phyloP scores from a whole-genome alignment of 2,329 filamentous ascomycete genomes.

The Trichoderma afroharzianum region DNA sequence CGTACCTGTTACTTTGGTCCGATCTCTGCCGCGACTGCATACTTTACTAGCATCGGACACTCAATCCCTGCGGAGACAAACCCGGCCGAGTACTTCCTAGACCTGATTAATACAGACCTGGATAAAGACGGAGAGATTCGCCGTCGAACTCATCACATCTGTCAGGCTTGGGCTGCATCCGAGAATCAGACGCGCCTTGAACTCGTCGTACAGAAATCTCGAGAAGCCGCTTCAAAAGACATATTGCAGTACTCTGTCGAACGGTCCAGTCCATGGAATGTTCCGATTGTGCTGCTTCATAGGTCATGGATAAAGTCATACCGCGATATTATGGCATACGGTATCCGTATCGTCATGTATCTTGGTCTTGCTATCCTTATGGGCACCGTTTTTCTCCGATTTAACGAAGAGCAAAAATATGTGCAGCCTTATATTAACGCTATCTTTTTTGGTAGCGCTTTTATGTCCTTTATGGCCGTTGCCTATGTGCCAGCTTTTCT shows the following conservation, averaged over 20 bases:
- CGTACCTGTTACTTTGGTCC: slow-evolving; percentile 70
- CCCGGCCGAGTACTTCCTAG: slow-evolving; percentile 75
- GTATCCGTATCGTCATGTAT: slow-evolving; percentile 81
- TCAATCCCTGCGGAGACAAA: slow-evolving; percentile 68
- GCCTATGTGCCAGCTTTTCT: slow-evolving; percentile 76
- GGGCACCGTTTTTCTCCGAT: slow-evolving; percentile 80
- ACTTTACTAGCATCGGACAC: slow-evolving; percentile 60
- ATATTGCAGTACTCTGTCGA: slow-evolving; percentile 16
- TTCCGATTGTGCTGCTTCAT: slow-evolving; percentile 66
- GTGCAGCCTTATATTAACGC: slow-evolving; percentile 82
- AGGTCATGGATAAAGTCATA: slow-evolving; percentile 80
- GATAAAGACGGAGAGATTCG: slow-evolving; percentile 43
- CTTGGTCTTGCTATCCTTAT: slow-evolving; percentile 72
- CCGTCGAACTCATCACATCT: slow-evolving; percentile 26
- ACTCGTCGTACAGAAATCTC: slow-evolving; percentile 23
- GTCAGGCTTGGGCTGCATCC: slow-evolving; percentile 27
- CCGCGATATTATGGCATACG: slow-evolving; percentile 79
- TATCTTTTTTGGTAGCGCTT: slow-evolving; percentile 71
- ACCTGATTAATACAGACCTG: slow-evolving; percentile 70
- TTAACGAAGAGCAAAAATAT: slow-evolving; percentile 63
- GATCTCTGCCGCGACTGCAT: slow-evolving; percentile 50
- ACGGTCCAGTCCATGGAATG: slow-evolving; percentile 43
- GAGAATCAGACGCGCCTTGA: slow-evolving; percentile 22
- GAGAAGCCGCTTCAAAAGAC: background rate
- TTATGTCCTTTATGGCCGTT: slow-evolving; percentile 79